A percentile compares a stretch with the other conserved stretches of the same genome.
These are phyloP conservation scores for Austroboletus festivus DNA, from an alignment of 768 basidiomycete species.

Conservation along the genomic window DNA sequence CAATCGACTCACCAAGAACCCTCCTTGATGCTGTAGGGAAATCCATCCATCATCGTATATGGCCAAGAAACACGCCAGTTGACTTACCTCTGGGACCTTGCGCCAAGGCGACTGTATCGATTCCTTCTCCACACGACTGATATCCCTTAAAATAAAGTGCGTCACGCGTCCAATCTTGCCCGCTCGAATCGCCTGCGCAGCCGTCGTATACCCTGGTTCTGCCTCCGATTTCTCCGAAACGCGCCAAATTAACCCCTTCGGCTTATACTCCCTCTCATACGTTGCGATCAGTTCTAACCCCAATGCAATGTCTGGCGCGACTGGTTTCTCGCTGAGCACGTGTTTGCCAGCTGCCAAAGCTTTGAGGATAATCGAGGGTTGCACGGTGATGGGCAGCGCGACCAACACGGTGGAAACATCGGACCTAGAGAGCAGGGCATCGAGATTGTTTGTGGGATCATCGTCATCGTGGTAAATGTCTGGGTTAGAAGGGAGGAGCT, in stretches of 20 bases:
- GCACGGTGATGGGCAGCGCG: conserved; percentile 71
- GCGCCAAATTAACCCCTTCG: conserved; percentile 72
- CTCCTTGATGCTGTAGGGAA: conserved; percentile 69
- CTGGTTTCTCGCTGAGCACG: conserved; percentile 86
- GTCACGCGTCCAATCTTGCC: conserved; percentile 72
- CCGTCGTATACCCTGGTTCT: conserved; percentile 50
- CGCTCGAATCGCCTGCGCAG: conserved; percentile 45
- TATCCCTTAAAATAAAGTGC: conserved; percentile 58
- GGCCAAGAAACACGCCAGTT: conserved; percentile 2
- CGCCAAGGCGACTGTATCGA: conserved; percentile 81
- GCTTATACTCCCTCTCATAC: conserved; percentile 63
- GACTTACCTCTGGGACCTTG: conserved; percentile 70
- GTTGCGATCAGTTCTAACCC: conserved; percentile 62
- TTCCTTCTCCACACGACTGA: conserved; percentile 54
- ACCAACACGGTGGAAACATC: conserved; percentile 76
- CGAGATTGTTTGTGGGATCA: conserved; percentile 44
- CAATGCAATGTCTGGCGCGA: conserved; percentile 64
- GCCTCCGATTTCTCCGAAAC: conserved; percentile 78
- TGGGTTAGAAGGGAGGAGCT: conserved; percentile 40
- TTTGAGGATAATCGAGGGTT: conserved; percentile 64
- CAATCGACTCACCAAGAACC: conserved; percentile 64
- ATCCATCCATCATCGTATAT: not conserved
- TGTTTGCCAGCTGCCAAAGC: conserved; percentile 78
- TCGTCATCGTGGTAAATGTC: conserved; percentile 57
- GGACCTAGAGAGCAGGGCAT: conserved; percentile 58